Evolutionary conservation across 192 early-diverging fungal species (phyloP), one percentile per base, ranked within the genome.

Genomic region (Phlyctochytrium arcticum): DNA sequence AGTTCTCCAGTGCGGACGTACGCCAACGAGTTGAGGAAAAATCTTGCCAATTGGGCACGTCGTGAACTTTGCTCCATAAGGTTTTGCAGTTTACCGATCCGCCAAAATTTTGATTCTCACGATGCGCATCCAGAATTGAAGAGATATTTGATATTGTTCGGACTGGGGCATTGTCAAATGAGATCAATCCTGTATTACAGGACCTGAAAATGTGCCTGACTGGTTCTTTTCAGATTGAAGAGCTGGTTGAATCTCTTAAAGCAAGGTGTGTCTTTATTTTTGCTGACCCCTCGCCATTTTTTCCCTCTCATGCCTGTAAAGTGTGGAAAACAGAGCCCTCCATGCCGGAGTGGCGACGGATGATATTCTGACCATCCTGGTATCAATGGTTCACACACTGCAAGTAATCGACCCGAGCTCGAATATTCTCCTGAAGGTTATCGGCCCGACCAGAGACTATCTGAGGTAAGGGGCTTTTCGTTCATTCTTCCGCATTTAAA

Each of bases 321-420:
- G 59, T 23, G n/a, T 66, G 8, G 64, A 66, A 29, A 21, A 10
- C 21, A 32, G 64, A 34, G 54, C 37, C 12, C 34, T 57, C 6
- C 64, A 66, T 29, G 36, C 54, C 8, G 64, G 64, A 12, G 64
- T 57, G 29, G n/a, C 37, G 4, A 66, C 64, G 24, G 64, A 57
- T 5, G 26, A 57, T 30, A 66, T 66, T 36, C 10, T 66, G 36
- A 66, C 5, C 7, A 15, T 66, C 8, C 33, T 66, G 23, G 35
- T 66, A 2, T 34, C 64, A 27, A 57, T 54, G 36, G 64, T 57
- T 4, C 37, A 57, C 17, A 34, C 31, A 2, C 33, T 66, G n/a
- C 24, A 42, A 3, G 15, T 66, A 4, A 19, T 66, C 4, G 64
- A 66, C 57, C 64, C 64, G 29, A 66, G 24, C 9, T 46, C 64